Conservation (phyloP, 805 yeast genomes). For the Wickerhamomyces chambardii region DNA sequence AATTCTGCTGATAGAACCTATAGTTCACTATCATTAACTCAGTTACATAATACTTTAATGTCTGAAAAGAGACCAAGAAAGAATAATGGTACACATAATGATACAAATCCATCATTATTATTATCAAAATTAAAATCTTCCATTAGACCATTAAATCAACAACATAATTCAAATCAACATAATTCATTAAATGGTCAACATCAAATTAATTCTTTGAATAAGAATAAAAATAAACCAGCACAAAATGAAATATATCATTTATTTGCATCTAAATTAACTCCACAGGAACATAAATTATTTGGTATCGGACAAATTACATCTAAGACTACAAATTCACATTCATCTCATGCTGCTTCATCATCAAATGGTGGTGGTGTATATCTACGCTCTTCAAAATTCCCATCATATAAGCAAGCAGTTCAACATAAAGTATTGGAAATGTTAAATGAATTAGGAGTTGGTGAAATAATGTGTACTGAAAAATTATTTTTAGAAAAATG, state of each 20-base stretch:
- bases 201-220: conserved; percentile 29
- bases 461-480: conserved; percentile 77
- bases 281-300: conserved; percentile 74
- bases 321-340: neutral
- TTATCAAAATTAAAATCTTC: neutral
- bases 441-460: conserved; percentile 71
- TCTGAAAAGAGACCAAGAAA: conserved; percentile 52
- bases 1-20: conserved; percentile 70
- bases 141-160: neutral
- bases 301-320: conserved; percentile 66
- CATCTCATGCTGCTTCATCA: conserved; percentile 13
- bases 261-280: conserved; percentile 36
- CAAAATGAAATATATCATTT: conserved; percentile 27
- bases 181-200: conserved; percentile 20
- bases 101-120: neutral
- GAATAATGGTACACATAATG: neutral
- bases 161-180: neutral
- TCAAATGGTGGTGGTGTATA: conserved; percentile 59
- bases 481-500: conserved; percentile 13
- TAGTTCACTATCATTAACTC: conserved; percentile 85
- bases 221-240: conserved; percentile 13
- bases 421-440: conserved; percentile 53
- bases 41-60: conserved; percentile 73
- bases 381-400: conserved; percentile 69
- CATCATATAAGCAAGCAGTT: conserved; percentile 70